A percentile compares a stretch with the other conserved stretches of the same genome.
phyloP scores from a whole-genome alignment of 2,329 filamentous ascomycete species.

The Colletotrichum horii region DNA sequence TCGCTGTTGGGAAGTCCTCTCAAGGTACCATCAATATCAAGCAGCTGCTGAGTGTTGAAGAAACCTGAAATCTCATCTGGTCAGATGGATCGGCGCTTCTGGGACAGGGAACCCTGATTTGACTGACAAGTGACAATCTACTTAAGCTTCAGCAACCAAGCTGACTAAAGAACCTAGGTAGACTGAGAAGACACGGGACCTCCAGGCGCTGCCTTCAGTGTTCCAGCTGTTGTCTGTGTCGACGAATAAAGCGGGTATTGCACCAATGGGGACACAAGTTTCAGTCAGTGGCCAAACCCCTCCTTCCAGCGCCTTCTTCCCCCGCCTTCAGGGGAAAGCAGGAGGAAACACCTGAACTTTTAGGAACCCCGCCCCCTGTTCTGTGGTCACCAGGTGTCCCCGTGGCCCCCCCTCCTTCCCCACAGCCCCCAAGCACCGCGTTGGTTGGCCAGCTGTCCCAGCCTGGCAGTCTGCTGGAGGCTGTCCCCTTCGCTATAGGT shows the following conservation, averaged over 20 bases:
- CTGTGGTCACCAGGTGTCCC: not conserved
- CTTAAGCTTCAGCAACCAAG: not conserved
- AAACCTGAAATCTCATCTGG: not conserved
- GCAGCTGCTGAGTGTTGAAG: not conserved
- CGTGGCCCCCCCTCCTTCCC: not conserved
- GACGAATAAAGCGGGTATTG: not conserved
- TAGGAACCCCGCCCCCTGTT: not conserved
- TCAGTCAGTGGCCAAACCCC: not conserved
- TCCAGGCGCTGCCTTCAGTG: not conserved
- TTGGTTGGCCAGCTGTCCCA: not conserved
- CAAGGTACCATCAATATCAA: not conserved
- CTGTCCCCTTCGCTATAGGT: not conserved
- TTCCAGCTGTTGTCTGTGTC: too few relatives aligned
- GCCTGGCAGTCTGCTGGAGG: not conserved
- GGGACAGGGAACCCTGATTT: not conserved
- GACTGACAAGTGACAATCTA: not conserved
- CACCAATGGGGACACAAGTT: not conserved
- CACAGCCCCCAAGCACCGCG: not conserved
- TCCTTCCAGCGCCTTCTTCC: constrained; percentile 1
- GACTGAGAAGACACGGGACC: not conserved
- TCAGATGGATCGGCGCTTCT: not conserved
- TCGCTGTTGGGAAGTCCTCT: not conserved
- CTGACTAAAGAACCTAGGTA: not conserved
- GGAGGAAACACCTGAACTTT: not conserved
- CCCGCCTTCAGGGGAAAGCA: not conserved